Base-by-base conservation (phyloP, 2,329 filamentous ascomycete species). In the Pyricularia pennisetigena region DNA sequence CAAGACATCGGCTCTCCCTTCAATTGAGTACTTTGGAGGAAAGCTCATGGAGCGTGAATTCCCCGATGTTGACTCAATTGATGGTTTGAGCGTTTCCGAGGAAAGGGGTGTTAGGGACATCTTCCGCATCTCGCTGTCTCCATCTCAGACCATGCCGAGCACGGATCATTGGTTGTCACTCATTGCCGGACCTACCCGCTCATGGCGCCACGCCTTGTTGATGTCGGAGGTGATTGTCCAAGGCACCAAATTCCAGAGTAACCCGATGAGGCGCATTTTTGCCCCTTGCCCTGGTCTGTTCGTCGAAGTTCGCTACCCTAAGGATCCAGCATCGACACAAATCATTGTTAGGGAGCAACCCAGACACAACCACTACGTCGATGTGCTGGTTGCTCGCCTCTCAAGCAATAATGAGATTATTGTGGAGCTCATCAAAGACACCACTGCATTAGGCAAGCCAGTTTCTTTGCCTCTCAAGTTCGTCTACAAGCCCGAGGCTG, bases 221-320 rank as follows among this genome's bases (percentile, higher is more conserved):
- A 92, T 93, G 69, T 91, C 94, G 0, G 94, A 99, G 72, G 91
- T 97, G 30, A 90, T 97, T 72, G 92, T 97, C 4, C 95, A 99
- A 79, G 95, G 94, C 20, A 91, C 97, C 78, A 93, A 96, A 76
- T 98, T 97, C 82, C 93, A 98, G 82, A 97, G 93, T 69, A 99
- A 99, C 80, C 96, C 95, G 0, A 91, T 97, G 81, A 91, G 90
- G 77, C 89, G 94, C 68, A 93, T 99, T 69, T 94, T 98, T 72
- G 90, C 92, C 12, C 95, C 95, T 16, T 87, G 88, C 16, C 89
- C 89, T 41, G 95, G 95, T 64, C 88, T 98, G 78, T 90, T 93
- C 69, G 92, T 99, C 41, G 95, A 99, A 80, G 91, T 99, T 70
- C 78, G 85, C 26, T 82, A 94, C 75, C 93, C 94, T 26, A 90